Percentiles rank a stretch among this genome's conserved stretches.
Conservation (phyloP, 148 eudicot species). For the Pharnaceum exiguum region DNA sequence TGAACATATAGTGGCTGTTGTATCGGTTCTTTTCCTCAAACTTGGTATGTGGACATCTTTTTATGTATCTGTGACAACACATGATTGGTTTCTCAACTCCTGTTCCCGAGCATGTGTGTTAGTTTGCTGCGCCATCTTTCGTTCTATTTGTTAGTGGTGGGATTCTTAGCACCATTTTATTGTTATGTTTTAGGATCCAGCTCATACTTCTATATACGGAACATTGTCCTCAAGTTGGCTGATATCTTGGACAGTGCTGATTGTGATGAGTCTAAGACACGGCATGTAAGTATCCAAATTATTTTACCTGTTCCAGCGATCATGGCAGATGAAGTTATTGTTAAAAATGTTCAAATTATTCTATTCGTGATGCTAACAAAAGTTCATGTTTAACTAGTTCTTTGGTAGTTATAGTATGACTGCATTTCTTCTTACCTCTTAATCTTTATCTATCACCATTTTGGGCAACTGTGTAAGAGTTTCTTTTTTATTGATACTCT, state of each 20-base stretch:
- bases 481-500: no score
- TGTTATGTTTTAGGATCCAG: slow-evolving; percentile 39
- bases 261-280: slow-evolving; percentile 30
- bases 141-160: neutral
- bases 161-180: neutral
- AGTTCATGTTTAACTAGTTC: no score
- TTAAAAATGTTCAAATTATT: no score
- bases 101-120: neutral
- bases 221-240: slow-evolving; percentile 52
- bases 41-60: slow-evolving; percentile 51
- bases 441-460: no score
- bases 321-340: neutral
- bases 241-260: slow-evolving; percentile 40
- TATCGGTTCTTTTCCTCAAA: slow-evolving; percentile 65
- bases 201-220: slow-evolving; percentile 47
- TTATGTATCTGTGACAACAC: neutral
- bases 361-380: no score
- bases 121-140: neutral
- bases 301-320: neutral
- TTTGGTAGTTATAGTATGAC: no score
- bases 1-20: slow-evolving; percentile 47
- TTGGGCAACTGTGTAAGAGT: no score
- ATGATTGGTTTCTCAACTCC: no score
- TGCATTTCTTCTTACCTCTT: no score
- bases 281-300: slow-evolving; percentile 43